Base-by-base conservation (phyloP, 2,329 filamentous ascomycete species). In the Neofusicoccum sp. region DNA sequence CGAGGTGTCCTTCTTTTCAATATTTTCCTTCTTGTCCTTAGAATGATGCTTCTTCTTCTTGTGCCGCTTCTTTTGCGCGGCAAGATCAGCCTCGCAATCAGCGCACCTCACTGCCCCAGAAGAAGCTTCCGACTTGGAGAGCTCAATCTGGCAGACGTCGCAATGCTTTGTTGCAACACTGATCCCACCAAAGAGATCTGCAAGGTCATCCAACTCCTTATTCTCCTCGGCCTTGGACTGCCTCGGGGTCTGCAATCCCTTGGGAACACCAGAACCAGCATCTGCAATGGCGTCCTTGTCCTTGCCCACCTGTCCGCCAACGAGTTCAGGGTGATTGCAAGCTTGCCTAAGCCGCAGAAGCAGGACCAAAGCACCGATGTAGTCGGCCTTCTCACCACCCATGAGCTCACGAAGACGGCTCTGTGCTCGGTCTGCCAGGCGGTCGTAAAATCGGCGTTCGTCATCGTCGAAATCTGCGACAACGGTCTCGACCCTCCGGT, bases 241-340 rank as follows among this genome's bases (percentile, higher is more conserved):
- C 16, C 69, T 68, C 16, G 73, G 73, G 2, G 73, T 75, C 58
- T 73, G 70, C 14, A 69, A 63, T 7, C 63, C 69, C 20, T 45
- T 47, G 5, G 49, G 49, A 1, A 53, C 28, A 14, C 41, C 51
- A 38, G 65, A 58, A 14, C 68, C 76, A 2, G 78, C 69, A 34
- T 77, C 80, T 4, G 86, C 83, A 60, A 96, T 78, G 2, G 91
- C 90, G 69, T 98, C 95, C 68, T 89, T 91, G 72, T 99, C 95
- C 65, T 90, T 90, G 60, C 88, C 88, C 61, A 97, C 81, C 70
- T 96, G 93, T 64, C 88, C 88, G 65, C 91, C 90, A 11, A 96
- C 89, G 47, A 99, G 81, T 65, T 91, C 88, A 0, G 93, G 92
- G 72, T 99, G 95, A 70, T 99, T 96, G 75, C 95, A 99, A 20